These are phyloP conservation scores for Teratosphaeriaceae sp. DNA, from an alignment of 2,329 filamentous ascomycete species.

Conservation along the genomic window DNA sequence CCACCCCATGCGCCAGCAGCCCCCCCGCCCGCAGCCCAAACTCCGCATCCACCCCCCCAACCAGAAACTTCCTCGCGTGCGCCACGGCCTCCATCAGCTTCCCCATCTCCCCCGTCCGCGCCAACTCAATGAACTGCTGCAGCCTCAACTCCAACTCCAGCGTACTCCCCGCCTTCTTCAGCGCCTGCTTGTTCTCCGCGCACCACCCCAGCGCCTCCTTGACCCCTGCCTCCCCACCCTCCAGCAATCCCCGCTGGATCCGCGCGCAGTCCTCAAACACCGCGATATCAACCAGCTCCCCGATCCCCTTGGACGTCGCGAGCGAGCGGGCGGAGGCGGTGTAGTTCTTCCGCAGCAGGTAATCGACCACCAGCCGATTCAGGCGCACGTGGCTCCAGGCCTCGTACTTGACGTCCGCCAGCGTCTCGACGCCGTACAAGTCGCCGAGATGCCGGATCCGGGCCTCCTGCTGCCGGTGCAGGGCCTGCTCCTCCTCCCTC, in stretches of 20 bases:
- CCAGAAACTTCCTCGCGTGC: constrained; percentile 77
- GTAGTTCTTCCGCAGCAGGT: constrained; percentile 79
- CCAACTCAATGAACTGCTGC: constrained; percentile 91
- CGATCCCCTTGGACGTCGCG: constrained; percentile 67
- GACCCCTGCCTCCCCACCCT: no score
- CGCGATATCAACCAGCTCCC: constrained; percentile 78
- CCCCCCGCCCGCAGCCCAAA: constrained; percentile 67
- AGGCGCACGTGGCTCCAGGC: constrained; percentile 76
- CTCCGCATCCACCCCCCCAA: constrained; percentile 62
- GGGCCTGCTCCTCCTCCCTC: constrained; percentile 69
- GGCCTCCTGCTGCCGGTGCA: constrained; percentile 69
- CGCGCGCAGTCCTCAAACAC: constrained; percentile 78
- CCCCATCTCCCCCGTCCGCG: constrained; percentile 57
- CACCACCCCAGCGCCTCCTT: constrained; percentile 84
- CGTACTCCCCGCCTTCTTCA: constrained; percentile 82
- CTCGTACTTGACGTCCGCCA: constrained; percentile 92
- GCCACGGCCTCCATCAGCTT: constrained; percentile 70
- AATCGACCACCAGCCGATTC: constrained; percentile 81
- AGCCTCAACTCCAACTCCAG: constrained; percentile 89
- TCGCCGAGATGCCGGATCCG: constrained; percentile 75
- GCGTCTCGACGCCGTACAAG: constrained; percentile 68
- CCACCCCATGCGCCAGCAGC: constrained; percentile 66
- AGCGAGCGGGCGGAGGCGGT: constrained; percentile 68
- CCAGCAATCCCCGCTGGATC: constrained; percentile 65
- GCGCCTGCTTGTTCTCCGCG: constrained; percentile 81